Evolutionary conservation across 176 grass and related monocot species (phyloP).

Genomic region (Oryza glaberrima): DNA sequence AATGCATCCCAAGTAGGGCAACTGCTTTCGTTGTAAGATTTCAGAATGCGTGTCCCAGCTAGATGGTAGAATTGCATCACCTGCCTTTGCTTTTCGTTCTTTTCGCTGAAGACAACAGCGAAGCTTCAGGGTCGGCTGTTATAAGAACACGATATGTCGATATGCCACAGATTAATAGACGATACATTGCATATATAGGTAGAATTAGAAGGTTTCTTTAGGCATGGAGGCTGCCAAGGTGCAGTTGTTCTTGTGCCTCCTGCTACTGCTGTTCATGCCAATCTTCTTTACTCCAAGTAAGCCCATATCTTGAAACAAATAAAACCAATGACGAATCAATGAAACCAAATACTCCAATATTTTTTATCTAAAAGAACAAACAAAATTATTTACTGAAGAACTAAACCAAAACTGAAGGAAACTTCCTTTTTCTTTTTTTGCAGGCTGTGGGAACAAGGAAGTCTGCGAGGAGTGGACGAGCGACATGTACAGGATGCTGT

Average conservation of each 20-base stretch:
- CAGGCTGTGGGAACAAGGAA: not conserved
- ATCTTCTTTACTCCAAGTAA: conserved; percentile 4
- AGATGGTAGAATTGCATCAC: not conserved
- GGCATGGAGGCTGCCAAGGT: conserved; percentile 6
- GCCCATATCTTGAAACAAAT: not conserved
- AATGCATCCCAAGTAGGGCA: not conserved
- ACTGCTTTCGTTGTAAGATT: not conserved
- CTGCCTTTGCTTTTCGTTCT: not conserved
- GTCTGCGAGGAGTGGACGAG: conserved; percentile 9
- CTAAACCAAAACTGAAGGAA: not conserved
- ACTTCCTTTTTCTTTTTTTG: not conserved
- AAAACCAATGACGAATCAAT: not conserved
- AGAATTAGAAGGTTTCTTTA: not conserved
- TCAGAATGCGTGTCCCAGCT: not conserved
- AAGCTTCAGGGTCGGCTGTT: not conserved
- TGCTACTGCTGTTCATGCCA: conserved; percentile 17
- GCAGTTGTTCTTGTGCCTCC: not conserved
- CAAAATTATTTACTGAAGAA: not conserved
- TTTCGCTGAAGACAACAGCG: not conserved
- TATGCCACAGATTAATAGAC: not conserved
- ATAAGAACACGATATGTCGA: not conserved
- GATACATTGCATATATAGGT: not conserved
- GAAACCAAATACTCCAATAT: not conserved
- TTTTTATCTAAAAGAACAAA: not conserved
- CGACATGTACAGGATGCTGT: conserved; percentile 7